Evolutionary conservation across 1,284 basidiomycete species (phyloP).

Genomic region (Melampsora americana): DNA sequence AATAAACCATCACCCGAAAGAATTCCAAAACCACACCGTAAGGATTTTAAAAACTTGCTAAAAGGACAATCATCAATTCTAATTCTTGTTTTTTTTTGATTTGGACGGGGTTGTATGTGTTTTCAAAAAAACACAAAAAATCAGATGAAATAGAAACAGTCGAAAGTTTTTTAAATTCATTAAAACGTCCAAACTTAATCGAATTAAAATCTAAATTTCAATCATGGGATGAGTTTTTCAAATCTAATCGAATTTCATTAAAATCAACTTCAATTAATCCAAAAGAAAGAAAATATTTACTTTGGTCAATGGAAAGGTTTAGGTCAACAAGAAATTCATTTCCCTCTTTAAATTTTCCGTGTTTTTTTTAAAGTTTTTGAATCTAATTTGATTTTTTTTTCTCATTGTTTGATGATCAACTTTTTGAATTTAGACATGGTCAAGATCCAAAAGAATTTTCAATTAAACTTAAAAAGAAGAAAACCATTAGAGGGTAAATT

Average conservation of each 20-base stretch:
- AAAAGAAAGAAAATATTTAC: slow-evolving; percentile 28
- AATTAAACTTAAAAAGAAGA: slow-evolving; percentile 10
- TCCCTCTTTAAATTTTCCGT: background rate
- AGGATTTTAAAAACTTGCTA: background rate
- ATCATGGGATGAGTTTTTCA: slow-evolving; percentile 24
- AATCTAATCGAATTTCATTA: background rate
- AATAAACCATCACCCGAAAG: slow-evolving; percentile 15
- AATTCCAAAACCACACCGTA: slow-evolving; percentile 38
- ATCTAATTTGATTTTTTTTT: background rate
- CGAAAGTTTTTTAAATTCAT: slow-evolving; percentile 15
- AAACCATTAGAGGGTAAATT: slow-evolving; percentile 34
- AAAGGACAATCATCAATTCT: background rate
- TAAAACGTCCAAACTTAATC: slow-evolving; percentile 9
- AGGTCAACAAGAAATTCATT: too few species aligned
- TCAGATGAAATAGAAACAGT: slow-evolving; percentile 35
- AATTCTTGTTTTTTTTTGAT: too few species aligned
- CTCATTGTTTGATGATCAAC: background rate
- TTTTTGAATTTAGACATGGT: slow-evolving; percentile 13
- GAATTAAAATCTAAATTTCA: slow-evolving; percentile 10
- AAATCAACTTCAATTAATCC: slow-evolving; percentile 19
- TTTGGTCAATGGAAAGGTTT: slow-evolving; percentile 27
- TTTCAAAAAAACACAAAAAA: too few species aligned
- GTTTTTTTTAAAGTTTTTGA: background rate
- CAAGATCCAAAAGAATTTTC: slow-evolving; percentile 33
- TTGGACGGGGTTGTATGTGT: too few species aligned